These are phyloP conservation scores for Brasenia schreberi DNA, from an alignment of 164 flowering plant species.

Conservation along the genomic window DNA sequence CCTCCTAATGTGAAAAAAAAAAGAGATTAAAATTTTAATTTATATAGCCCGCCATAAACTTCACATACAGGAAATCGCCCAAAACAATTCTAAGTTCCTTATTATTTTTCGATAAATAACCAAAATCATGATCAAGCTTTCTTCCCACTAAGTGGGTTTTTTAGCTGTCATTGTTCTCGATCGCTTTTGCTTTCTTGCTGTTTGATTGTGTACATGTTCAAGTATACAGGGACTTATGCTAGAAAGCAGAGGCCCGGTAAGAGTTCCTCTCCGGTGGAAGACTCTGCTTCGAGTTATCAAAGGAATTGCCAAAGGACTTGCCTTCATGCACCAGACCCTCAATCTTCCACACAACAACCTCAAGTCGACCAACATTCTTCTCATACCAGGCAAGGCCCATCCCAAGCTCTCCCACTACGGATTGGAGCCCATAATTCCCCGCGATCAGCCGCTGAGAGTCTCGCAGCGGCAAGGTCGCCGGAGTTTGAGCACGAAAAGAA, in stretches of 20 bases:
- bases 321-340: constrained; percentile 37
- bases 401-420: constrained; percentile 48
- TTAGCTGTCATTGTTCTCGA: no score
- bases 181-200: no score
- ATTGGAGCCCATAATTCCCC: constrained; percentile 29
- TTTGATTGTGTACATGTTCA: no score
- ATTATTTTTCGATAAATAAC: no score
- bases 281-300: constrained; percentile 34
- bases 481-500: constrained; percentile 31
- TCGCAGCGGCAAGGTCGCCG: constrained; percentile 30
- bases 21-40: no score
- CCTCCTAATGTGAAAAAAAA: no score
- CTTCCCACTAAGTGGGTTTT: no score
- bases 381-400: constrained; percentile 13
- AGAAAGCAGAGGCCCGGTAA: constrained; percentile 26
- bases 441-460: constrained; percentile 11
- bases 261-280: constrained; percentile 29
- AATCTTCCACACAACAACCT: constrained; percentile 55
- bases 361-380: constrained; percentile 48
- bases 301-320: constrained; percentile 43
- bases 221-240: no score
- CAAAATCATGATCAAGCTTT: no score
- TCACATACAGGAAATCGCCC: no score
- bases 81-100: no score
- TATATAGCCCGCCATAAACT: no score